These are phyloP conservation scores for Paracoccidioides lutzii DNA, from an alignment of 2,329 filamentous ascomycete species.

Conservation along the genomic window DNA sequence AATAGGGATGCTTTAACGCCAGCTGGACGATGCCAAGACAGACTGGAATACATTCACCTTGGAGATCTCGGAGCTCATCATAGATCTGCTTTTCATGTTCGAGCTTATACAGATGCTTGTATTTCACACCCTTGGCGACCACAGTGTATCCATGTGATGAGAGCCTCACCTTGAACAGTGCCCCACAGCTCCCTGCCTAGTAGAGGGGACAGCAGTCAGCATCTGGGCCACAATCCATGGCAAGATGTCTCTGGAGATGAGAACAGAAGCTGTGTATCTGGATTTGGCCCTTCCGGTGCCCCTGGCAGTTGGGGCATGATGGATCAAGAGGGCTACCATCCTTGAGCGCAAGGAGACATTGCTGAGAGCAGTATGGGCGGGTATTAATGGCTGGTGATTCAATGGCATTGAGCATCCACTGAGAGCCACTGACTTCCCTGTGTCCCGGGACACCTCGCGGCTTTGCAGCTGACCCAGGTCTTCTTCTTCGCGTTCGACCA, in stretches of 20 bases:
- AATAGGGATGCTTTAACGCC: background rate
- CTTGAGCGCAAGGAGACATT: constrained; percentile 5
- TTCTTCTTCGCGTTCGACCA: background rate
- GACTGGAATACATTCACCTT: background rate
- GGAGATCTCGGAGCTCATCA: background rate
- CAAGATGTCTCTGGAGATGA: constrained; percentile 4
- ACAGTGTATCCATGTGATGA: constrained; percentile 6
- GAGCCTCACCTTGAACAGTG: constrained; percentile 5
- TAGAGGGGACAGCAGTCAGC: constrained; percentile 6
- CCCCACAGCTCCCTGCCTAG: constrained; percentile 3
- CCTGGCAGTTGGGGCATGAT: constrained; percentile 3
- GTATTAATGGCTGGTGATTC: background rate
- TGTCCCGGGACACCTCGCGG: background rate
- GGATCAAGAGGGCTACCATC: constrained; percentile 1
- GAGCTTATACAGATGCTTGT: background rate
- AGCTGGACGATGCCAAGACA: background rate
- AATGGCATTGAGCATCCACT: background rate
- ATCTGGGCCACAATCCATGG: constrained; percentile 2
- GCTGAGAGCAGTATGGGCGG: constrained; percentile 5
- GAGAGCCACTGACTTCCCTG: background rate
- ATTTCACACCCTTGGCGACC: background rate
- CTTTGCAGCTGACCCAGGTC: background rate
- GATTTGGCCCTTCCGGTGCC: background rate
- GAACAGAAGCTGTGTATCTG: background rate
- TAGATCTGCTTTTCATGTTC: constrained; percentile 2